Base-by-base conservation (phyloP, 768 basidiomycete genomes). In the Suillus alpinus region DNA sequence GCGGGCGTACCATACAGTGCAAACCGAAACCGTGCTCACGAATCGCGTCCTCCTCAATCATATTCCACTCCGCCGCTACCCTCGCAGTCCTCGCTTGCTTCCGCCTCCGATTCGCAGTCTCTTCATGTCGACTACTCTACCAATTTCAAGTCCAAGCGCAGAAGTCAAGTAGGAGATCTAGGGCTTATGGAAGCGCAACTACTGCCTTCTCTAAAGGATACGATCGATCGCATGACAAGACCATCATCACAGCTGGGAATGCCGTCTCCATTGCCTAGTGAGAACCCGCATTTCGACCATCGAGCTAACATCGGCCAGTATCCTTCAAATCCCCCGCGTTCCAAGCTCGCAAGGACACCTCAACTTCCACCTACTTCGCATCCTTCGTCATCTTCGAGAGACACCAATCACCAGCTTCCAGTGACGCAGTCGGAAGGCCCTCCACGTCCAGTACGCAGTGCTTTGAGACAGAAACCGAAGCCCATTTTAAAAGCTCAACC, bases 171-270 rank as follows among this genome's bases (percentile, higher is more conserved):
- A 18, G 77, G 73, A 12, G 84, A 84, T 56, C 73, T 89, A 4
- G 84, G 86, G 6, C 75, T 85, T 31, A 69, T 89, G 34, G 89
- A 92, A 63, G 76, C 83, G 0, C 83, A 88, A 31, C 76, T 91
- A 4, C 71, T 91, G 40, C 89, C 89, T 9, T 86, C 88, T 18
- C 76, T 92, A 39, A 79, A 83, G 44, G 89, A 91, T 59, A 92
- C 89, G 0, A 81, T 92, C 40, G 82, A 87, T 65, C 82, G 84
- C 50, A 92, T 91, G 89, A 91, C 89, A 2, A 76, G 80, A 56
- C 75, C 80, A 14, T 82, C 84, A 1, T 77, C 77, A 43, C 73
- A 73, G 58, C 60, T 62, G 13, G 59, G 57, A 29, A 4, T 61
- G 16, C 61, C 40, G 39, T 43, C 68, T 39, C 63, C 68, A n/a